Conservation (phyloP, 2,329 filamentous ascomycete species). For the Exophiala phaeomuriformis region DNA sequence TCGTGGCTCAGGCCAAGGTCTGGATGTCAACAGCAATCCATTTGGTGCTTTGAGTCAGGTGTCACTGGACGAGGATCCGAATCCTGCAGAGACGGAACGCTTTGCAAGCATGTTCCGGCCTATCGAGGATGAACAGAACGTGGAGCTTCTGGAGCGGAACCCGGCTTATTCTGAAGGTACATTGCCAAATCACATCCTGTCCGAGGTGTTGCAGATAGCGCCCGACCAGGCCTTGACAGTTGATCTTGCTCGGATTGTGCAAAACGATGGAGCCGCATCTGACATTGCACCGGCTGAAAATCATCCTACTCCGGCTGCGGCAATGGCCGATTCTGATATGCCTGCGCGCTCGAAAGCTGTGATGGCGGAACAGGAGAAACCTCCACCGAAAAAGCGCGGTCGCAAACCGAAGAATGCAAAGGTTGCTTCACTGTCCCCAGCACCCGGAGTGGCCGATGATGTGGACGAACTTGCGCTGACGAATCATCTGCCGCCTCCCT, state of each 20-base stretch:
- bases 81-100: constrained; percentile 5
- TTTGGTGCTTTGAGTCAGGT: constrained; percentile 25
- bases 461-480: constrained; percentile 11
- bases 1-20: constrained; percentile 13
- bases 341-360: not conserved
- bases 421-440: constrained; percentile 4
- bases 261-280: constrained; percentile 2
- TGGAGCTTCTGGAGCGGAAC: not conserved
- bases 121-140: not conserved
- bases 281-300: not conserved
- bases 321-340: not conserved
- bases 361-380: constrained; percentile 1
- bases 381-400: constrained; percentile 21
- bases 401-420: constrained; percentile 21
- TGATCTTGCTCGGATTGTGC: constrained; percentile 2
- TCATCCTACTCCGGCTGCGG: not conserved
- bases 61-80: constrained; percentile 14
- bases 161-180: not conserved
- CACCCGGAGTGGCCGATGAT: constrained; percentile 9
- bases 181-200: not conserved
- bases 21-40: constrained; percentile 22
- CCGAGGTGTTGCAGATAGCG: not conserved
- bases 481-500: constrained; percentile 1
- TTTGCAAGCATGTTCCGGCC: not conserved
- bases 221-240: not conserved